Conservation (phyloP, 768 basidiomycete species). For the Clavulina sp. region DNA sequence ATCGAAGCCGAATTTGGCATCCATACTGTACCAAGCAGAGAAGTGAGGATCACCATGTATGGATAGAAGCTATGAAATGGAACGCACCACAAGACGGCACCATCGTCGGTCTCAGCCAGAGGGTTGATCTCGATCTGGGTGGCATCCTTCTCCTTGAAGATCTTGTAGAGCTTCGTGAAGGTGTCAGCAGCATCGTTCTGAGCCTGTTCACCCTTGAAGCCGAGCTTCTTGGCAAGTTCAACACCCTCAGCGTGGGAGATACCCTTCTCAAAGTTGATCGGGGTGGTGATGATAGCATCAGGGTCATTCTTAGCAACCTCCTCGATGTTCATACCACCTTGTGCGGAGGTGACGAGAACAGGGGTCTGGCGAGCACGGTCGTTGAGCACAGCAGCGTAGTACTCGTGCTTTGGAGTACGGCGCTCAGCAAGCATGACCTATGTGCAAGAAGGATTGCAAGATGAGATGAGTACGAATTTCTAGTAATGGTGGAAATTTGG, state of each 20-base stretch:
- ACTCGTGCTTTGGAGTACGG: conserved; percentile 84
- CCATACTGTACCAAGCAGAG: conserved; percentile 50
- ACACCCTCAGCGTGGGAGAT: conserved; percentile 55
- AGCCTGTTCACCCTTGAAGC: conserved; percentile 55
- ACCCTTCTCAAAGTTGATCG: conserved; percentile 71
- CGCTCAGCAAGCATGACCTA: conserved; percentile 98
- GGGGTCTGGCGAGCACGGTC: conserved; percentile 80
- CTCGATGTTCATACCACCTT: conserved; percentile 99
- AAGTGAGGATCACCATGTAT: neutral
- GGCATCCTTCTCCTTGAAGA: conserved; percentile 98
- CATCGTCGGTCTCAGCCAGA: conserved; percentile 80
- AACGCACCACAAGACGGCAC: conserved; percentile 76
- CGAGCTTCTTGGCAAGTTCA: conserved; percentile 72
- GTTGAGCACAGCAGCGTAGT: conserved; percentile 93
- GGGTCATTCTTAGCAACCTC: conserved; percentile 97
- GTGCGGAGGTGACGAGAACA: conserved; percentile 81
- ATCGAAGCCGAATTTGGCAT: conserved; percentile 99
- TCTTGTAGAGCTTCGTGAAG: conserved; percentile 84
- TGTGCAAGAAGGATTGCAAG: neutral
- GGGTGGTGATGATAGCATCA: conserved; percentile 83
- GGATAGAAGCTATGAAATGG: neutral
- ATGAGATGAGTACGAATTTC: neutral
- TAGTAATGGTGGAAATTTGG: neutral
- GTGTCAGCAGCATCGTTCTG: conserved; percentile 80
- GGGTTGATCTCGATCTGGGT: conserved; percentile 99